Percentiles rank a stretch among this genome's conserved stretches.
Conservation (phyloP, 2,329 filamentous ascomycete species). For the Fusarium sp. region DNA sequence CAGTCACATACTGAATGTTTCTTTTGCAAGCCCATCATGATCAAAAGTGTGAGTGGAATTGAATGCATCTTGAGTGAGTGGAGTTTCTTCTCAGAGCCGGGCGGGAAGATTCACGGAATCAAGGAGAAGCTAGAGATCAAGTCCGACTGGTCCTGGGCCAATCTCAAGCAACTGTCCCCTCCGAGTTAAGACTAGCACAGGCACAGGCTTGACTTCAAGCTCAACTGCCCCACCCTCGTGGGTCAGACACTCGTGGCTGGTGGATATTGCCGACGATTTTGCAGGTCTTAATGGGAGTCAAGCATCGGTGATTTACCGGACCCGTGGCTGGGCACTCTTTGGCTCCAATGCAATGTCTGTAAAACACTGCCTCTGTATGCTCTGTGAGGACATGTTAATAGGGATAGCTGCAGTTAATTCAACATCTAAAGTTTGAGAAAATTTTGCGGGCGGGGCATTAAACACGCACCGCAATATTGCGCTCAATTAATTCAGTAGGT, state of each 20-base stretch:
- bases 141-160: conserved; percentile 13
- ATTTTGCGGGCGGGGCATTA: conserved; percentile 23
- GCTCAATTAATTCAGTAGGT: conserved; percentile 20
- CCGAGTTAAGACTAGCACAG: conserved; percentile 28
- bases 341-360: conserved; percentile 3
- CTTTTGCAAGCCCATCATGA: conserved; percentile 36
- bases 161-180: conserved; percentile 32
- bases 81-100: conserved; percentile 31
- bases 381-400: neutral
- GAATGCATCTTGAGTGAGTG: conserved; percentile 24
- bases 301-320: conserved; percentile 36
- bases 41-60: conserved; percentile 45
- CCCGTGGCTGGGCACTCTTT: conserved; percentile 22
- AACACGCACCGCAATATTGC: conserved; percentile 38
- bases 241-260: conserved; percentile 36
- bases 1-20: conserved; percentile 4
- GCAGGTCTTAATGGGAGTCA: conserved; percentile 21
- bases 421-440: neutral
- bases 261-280: conserved; percentile 37
- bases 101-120: conserved; percentile 27
- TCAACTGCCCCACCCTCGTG: conserved; percentile 24
- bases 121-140: conserved; percentile 39
- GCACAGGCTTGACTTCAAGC: conserved; percentile 31
- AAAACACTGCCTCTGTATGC: neutral
- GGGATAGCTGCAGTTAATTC: neutral